phyloP scores from a whole-genome alignment of 179 eudicot species.

The Gypsophila paniculata region DNA sequence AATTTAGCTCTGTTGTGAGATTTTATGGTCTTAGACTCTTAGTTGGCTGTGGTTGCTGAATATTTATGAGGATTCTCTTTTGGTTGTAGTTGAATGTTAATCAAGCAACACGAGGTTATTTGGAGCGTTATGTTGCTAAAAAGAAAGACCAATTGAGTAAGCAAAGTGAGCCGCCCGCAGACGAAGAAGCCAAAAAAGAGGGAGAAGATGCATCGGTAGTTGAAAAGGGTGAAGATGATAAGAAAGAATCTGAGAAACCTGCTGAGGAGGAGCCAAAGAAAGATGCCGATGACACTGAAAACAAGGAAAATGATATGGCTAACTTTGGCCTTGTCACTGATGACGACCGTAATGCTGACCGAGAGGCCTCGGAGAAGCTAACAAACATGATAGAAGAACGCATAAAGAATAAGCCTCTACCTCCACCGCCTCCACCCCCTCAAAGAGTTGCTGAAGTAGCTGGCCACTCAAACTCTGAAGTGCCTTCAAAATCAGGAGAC shows the following conservation, averaged over 20 bases:
- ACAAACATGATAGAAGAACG: slow-evolving; percentile 69
- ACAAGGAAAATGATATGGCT: slow-evolving; percentile 51
- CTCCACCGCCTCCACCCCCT: slow-evolving; percentile 77
- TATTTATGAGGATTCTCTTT: slow-evolving; percentile 7
- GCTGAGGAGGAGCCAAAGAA: slow-evolving; percentile 52
- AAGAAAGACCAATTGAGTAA: slow-evolving; percentile 49
- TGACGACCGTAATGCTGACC: slow-evolving; percentile 76
- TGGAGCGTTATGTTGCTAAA: slow-evolving; percentile 71
- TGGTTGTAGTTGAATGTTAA: slow-evolving; percentile 59
- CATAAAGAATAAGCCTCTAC: slow-evolving; percentile 65
- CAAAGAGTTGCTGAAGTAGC: slow-evolving; percentile 40
- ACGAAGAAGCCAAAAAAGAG: slow-evolving; percentile 49
- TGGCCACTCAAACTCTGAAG: slow-evolving; percentile 51
- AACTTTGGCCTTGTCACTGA: slow-evolving; percentile 78
- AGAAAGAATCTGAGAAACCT: slow-evolving; percentile 44
- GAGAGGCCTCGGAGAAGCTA: slow-evolving; percentile 67
- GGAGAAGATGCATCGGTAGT: slow-evolving; percentile 41
- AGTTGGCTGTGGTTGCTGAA: slow-evolving; percentile 7
- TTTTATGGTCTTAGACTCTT: not conserved
- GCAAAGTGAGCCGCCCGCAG: slow-evolving; percentile 37
- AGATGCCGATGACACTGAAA: slow-evolving; percentile 44
- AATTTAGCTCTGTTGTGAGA: slow-evolving; percentile 10
- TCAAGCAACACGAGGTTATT: slow-evolving; percentile 65
- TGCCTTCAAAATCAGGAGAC: slow-evolving; percentile 60
- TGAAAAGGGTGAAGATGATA: slow-evolving; percentile 45